Evolutionary conservation across 2,329 filamentous ascomycete species (phyloP).

Genomic region (Macrophomina phaseolina): DNA sequence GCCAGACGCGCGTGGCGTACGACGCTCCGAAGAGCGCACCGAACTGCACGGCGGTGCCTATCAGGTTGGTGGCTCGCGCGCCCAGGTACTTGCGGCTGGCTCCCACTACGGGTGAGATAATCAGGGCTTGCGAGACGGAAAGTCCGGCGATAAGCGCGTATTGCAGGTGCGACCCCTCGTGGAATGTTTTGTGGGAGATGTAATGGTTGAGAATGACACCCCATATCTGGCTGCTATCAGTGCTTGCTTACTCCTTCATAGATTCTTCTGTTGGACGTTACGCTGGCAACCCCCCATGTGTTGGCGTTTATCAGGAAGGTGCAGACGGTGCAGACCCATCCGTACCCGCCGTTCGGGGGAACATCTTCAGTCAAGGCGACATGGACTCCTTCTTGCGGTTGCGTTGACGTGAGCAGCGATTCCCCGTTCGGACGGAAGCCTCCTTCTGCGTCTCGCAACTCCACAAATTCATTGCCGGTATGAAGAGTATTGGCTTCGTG

Average conservation of each 20-base stretch:
- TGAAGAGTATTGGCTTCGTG: too few relatives aligned
- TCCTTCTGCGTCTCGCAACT: too few relatives aligned
- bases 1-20: constrained; percentile 42
- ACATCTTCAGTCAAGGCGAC: background rate
- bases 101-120: constrained; percentile 37
- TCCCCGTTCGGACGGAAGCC: too few relatives aligned
- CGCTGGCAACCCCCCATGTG: constrained; percentile 40
- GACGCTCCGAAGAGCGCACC: constrained; percentile 40
- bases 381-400: background rate
- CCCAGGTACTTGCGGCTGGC: constrained; percentile 27
- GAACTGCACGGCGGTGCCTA: constrained; percentile 38
- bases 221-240: background rate
- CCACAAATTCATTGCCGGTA: too few relatives aligned
- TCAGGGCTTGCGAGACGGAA: constrained; percentile 36
- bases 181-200: background rate
- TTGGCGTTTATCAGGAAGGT: constrained; percentile 39
- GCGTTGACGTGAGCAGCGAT: background rate
- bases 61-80: constrained; percentile 34
- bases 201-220: constrained; percentile 23
- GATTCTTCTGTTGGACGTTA: background rate
- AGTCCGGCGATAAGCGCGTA: constrained; percentile 46
- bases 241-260: too few relatives aligned
- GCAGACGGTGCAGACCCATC: constrained; percentile 41
- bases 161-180: constrained; percentile 35
- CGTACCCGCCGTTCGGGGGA: constrained; percentile 43